Evolutionary conservation across 768 basidiomycete species (phyloP).

Genomic region (Psilocybe cyanescens): DNA sequence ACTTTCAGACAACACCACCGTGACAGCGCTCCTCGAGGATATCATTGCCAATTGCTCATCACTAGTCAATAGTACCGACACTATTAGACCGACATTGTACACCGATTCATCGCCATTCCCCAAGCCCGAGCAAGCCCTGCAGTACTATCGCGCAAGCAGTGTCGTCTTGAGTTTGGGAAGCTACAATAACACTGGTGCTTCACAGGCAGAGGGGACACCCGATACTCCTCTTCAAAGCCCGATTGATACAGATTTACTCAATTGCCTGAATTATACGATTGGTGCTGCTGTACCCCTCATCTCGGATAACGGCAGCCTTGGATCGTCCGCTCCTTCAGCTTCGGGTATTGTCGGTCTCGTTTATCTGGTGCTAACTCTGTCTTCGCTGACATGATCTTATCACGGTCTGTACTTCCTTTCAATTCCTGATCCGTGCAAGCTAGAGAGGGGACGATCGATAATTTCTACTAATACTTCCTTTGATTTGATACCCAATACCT

Average conservation of each 20-base stretch:
- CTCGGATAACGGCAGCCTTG: slow-evolving; percentile 31
- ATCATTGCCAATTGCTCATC: slow-evolving; percentile 46
- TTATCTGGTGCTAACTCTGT: too few species aligned
- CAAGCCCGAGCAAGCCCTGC: slow-evolving; percentile 55
- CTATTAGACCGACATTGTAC: slow-evolving; percentile 30
- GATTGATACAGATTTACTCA: slow-evolving; percentile 51
- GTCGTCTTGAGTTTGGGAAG: slow-evolving; percentile 64
- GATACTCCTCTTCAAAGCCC: slow-evolving; percentile 54
- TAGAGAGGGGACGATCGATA: too few species aligned
- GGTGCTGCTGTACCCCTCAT: slow-evolving; percentile 60
- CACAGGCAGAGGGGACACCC: slow-evolving; percentile 39
- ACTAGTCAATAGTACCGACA: slow-evolving; percentile 20
- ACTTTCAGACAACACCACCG: slow-evolving; percentile 51
- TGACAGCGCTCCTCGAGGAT: slow-evolving; percentile 43
- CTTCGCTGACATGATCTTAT: too few species aligned
- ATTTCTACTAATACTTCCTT: too few species aligned
- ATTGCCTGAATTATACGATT: slow-evolving; percentile 68
- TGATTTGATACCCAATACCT: too few species aligned
- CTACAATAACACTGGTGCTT: slow-evolving; percentile 64
- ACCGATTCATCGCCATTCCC: slow-evolving; percentile 35
- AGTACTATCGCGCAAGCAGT: slow-evolving; percentile 72
- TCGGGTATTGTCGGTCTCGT: too few species aligned
- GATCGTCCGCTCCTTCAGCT: not conserved
- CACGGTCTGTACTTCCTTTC: too few species aligned
- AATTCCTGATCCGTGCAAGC: too few species aligned